Evolutionary conservation across 169 alveolate species (phyloP), one percentile per base, ranked within the genome.

Genomic region (Sarcocystis neurona): DNA sequence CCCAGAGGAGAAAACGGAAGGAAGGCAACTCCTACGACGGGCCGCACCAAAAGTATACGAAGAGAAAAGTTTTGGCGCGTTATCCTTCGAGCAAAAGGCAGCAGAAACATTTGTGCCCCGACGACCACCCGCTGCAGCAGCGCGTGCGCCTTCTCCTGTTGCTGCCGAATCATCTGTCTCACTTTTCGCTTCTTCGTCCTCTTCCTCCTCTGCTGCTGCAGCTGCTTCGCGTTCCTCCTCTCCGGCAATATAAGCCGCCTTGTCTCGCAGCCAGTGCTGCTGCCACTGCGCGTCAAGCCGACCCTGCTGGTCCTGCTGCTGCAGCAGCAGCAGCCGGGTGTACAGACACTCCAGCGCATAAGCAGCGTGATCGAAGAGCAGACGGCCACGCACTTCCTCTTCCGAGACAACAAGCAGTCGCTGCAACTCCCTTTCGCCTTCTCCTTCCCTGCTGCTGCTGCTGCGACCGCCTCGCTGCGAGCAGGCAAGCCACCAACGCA

Each of bases 221-320:
- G 75, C 75, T 63, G 75, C 75, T 37, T 27, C 30, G 41, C 75
- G 30, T 6, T n/a, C 12, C 75, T 63, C 75, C n/a, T n/a, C n/a
- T n/a, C n/a, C n/a, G n/a, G n/a, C n/a, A n/a, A n/a, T n/a, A n/a
- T n/a, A n/a, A n/a, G n/a, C n/a, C n/a, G n/a, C n/a, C n/a, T n/a
- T n/a, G n/a, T n/a, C n/a, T n/a, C n/a, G n/a, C n/a, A n/a, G n/a
- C n/a, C n/a, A n/a, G 75, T 63, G 75, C 75, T 63, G 75, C 32
- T 63, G 75, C 75, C 75, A 63, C 75, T n/a, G 41, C 30, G 75
- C 75, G 15, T n/a, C 75, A 63, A 37, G 41, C 15, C 75, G 75
- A n/a, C 75, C 41, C 75, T 37, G 30, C 32, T 63, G 75, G 41
- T 63, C 41, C 75, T 63, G 75, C 75, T 63, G 75, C 75, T 63